These are phyloP conservation scores for Stemphylium vesicarium DNA, from an alignment of 2,329 filamentous ascomycete genomes.

Conservation along the genomic window DNA sequence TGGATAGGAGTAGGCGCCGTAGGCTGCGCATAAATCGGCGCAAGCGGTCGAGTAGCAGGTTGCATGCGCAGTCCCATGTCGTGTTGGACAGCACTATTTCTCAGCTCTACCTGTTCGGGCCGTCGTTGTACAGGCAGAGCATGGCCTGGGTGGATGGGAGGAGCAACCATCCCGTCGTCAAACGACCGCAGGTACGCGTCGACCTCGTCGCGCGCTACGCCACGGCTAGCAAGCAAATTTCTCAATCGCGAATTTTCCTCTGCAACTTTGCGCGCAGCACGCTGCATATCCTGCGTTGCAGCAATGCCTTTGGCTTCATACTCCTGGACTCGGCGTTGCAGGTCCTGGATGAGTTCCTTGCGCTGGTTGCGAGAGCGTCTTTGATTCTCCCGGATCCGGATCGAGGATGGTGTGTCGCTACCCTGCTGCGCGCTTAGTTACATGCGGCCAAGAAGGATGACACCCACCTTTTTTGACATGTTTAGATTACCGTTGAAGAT, in stretches of 20 bases:
- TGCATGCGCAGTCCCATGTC: not conserved
- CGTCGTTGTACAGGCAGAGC: not conserved
- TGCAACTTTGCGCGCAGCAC: conserved; percentile 69
- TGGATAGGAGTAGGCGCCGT: not conserved
- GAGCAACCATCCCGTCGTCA: conserved; percentile 7
- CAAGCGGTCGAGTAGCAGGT: not conserved
- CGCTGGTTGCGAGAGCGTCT: conserved; percentile 72
- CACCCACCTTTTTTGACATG: conserved; percentile 12
- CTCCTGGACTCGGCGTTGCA: conserved; percentile 66
- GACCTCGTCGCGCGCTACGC: conserved; percentile 28
- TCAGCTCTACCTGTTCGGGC: not conserved
- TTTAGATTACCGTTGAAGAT: not conserved
- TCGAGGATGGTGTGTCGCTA: conserved; percentile 39
- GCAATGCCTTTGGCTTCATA: conserved; percentile 69
- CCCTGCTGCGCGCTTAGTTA: conserved; percentile 6
- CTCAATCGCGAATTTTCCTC: conserved; percentile 71
- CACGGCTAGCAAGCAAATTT: conserved; percentile 56
- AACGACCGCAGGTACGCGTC: conserved; percentile 25
- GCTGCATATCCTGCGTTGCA: conserved; percentile 71
- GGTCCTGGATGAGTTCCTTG: conserved; percentile 72
- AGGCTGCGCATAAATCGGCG: not conserved
- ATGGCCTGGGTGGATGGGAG: not conserved
- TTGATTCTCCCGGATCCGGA: conserved; percentile 75
- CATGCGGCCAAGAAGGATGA: not conserved
- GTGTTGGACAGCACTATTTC: not conserved